phyloP scores from a whole-genome alignment of 495 filamentous ascomycete genomes.

The Penicillium bialowiezense region DNA sequence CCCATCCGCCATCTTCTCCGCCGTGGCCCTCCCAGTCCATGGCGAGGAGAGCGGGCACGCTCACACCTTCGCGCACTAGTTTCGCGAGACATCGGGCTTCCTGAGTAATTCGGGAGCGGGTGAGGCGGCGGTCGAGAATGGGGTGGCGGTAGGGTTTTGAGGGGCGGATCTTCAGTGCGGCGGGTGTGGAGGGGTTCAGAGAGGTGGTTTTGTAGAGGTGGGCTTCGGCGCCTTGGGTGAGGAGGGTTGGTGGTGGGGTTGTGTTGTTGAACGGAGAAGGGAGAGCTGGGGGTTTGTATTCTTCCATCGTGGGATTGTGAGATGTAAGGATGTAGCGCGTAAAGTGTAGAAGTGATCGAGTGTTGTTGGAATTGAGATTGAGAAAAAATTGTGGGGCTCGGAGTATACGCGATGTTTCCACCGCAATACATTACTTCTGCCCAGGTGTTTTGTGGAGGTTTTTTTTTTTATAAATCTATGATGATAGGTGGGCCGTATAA shows the following conservation, averaged over 20 bases:
- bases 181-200: conserved; percentile 64
- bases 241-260: conserved; percentile 53
- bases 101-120: conserved; percentile 76
- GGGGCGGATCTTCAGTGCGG: conserved; percentile 90
- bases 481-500: too few relatives aligned
- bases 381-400: conserved; percentile 10
- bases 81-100: conserved; percentile 82
- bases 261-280: conserved; percentile 64
- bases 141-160: conserved; percentile 92
- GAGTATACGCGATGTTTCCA: conserved; percentile 2
- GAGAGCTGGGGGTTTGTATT: conserved; percentile 49
- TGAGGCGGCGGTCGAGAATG: conserved; percentile 81
- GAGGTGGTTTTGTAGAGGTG: conserved; percentile 86
- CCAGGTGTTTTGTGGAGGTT: too few relatives aligned
- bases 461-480: too few relatives aligned
- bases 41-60: conserved; percentile 73
- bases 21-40: conserved; percentile 59
- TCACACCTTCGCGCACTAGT: conserved; percentile 70
- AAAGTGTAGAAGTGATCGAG: neutral
- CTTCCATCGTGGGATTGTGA: conserved; percentile 8
- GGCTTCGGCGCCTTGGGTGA: conserved; percentile 93
- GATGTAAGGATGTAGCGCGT: neutral
- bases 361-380: neutral
- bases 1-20: conserved; percentile 46
- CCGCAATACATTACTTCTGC: too few relatives aligned